Evolutionary conservation across 2,329 filamentous ascomycete genomes (phyloP).

Genomic region (Phaeosphaeriaceae sp.): DNA sequence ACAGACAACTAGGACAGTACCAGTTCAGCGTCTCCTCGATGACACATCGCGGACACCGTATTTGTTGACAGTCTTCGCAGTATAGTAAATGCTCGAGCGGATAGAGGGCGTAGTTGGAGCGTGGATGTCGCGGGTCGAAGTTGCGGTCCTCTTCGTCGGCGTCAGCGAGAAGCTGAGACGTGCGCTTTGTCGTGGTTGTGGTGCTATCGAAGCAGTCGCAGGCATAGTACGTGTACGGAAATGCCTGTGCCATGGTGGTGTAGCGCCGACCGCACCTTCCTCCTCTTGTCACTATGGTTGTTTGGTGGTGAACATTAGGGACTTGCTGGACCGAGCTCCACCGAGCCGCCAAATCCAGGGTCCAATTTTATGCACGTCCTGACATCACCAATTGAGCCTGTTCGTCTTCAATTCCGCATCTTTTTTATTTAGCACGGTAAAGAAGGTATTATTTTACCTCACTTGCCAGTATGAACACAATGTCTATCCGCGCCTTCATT

Average conservation of each 20-base stretch:
- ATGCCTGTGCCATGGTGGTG: conserved; percentile 59
- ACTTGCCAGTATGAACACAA: conserved; percentile 34
- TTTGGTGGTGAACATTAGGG: conserved; percentile 1
- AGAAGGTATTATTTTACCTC: neutral
- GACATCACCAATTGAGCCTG: conserved; percentile 6
- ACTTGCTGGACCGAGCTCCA: neutral
- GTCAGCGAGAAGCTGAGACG: conserved; percentile 42
- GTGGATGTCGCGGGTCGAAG: conserved; percentile 84
- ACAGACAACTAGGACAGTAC: conserved; percentile 94
- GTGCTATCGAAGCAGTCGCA: conserved; percentile 66
- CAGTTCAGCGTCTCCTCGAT: conserved; percentile 93
- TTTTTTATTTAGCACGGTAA: neutral
- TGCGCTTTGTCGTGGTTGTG: conserved; percentile 38
- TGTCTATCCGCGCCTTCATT: conserved; percentile 46
- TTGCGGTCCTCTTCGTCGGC: conserved; percentile 76
- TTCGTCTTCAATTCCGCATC: neutral
- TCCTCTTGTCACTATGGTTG: conserved; percentile 9
- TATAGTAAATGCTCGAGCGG: conserved; percentile 93
- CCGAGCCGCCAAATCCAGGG: neutral
- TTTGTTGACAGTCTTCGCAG: conserved; percentile 97
- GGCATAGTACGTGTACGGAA: conserved; percentile 70
- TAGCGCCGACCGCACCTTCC: conserved; percentile 2
- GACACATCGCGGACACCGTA: conserved; percentile 90
- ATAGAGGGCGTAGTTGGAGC: conserved; percentile 90
- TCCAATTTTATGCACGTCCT: conserved; percentile 1